Percentiles rank a stretch among this genome's conserved stretches.
Conservation (phyloP, 139 green algal genomes). For the Chlorella sp. region DNA sequence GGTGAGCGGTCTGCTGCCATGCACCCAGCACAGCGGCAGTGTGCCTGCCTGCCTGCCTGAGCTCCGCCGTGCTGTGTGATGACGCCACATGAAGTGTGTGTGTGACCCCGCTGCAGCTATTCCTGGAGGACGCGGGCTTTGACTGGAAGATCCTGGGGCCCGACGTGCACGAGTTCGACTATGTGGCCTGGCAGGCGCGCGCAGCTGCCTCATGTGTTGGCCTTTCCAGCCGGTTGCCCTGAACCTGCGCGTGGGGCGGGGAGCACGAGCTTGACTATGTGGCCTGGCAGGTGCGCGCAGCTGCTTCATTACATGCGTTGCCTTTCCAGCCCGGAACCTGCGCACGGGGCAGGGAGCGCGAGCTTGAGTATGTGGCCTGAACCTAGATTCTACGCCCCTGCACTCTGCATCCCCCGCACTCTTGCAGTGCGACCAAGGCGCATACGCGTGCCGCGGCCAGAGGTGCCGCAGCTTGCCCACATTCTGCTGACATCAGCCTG, state of each 20-base stretch:
- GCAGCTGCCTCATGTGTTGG: background rate
- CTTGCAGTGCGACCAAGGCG: conserved; percentile 98
- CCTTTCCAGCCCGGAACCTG: too few relatives aligned
- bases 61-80: background rate
- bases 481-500: too few relatives aligned
- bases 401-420: too few relatives aligned
- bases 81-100: background rate
- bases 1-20: conserved; percentile 50
- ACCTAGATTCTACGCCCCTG: background rate
- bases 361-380: background rate
- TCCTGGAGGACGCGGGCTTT: conserved; percentile 96
- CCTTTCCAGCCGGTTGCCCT: too few relatives aligned
- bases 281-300: background rate
- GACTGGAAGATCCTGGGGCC: conserved; percentile 98
- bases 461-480: too few relatives aligned
- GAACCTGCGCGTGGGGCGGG: too few relatives aligned
- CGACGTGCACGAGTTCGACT: conserved; percentile 82
- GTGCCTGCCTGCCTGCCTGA: conserved; percentile 69
- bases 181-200: conserved; percentile 83
- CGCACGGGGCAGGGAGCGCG: too few relatives aligned
- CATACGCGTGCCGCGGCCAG: conserved; percentile 94
- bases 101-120: conserved; percentile 58
- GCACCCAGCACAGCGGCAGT: background rate
- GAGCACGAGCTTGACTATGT: background rate
- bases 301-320: too few relatives aligned